Percentiles rank a stretch among this genome's conserved stretches.
phyloP scores from a whole-genome alignment of 306 rosid genomes.

The Prunus davidiana region DNA sequence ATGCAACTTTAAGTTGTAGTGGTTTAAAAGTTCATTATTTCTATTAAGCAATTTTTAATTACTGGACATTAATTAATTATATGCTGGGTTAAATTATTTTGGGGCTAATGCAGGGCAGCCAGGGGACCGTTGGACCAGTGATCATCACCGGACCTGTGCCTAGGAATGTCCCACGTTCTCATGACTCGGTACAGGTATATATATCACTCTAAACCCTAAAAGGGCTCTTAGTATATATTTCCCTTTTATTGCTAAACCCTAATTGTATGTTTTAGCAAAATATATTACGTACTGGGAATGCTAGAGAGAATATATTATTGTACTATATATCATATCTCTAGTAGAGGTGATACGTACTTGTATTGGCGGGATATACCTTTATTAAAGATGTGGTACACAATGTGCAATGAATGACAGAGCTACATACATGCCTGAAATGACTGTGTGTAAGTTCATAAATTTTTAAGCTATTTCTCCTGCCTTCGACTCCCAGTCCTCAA shows the following conservation, averaged over 20 bases:
- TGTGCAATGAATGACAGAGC: rapidly evolving
- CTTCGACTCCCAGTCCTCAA: rapidly evolving
- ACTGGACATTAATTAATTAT: neutral
- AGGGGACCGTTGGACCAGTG: neutral
- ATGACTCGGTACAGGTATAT: neutral
- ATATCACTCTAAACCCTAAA: neutral
- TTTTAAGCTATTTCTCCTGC: too few species aligned
- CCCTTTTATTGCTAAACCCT: too few species aligned
- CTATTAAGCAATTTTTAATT: neutral
- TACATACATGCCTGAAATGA: too few species aligned
- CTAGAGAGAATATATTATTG: too few species aligned
- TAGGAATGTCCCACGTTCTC: neutral
- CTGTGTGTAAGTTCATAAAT: too few species aligned
- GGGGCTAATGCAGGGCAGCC: neutral
- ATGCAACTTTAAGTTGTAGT: neutral
- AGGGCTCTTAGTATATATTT: too few species aligned
- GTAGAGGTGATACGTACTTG: too few species aligned
- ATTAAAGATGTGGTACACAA: too few species aligned
- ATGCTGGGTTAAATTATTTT: neutral
- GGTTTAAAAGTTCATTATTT: neutral
- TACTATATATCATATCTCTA: too few species aligned
- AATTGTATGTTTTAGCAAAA: too few species aligned
- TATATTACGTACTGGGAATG: too few species aligned
- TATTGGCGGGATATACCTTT: too few species aligned
- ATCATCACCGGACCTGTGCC: neutral